Conservation (phyloP, 441 rosid species). For the Flueggea neowawraea region DNA sequence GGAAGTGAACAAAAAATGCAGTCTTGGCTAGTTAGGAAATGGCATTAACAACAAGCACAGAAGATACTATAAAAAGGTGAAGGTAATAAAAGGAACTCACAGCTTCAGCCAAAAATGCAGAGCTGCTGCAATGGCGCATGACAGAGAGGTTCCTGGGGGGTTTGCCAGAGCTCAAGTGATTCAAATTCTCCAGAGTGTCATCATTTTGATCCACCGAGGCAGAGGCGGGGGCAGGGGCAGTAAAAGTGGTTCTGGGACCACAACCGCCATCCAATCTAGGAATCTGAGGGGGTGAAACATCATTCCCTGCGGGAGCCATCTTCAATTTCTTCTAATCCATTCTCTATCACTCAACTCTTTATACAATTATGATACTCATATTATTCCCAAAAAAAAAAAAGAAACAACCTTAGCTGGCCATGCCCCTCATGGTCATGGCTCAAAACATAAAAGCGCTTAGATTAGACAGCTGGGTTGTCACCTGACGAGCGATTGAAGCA, state of each 20-base stretch:
- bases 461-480: too few relatives aligned
- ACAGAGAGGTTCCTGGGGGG: conserved; percentile 74
- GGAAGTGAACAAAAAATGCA: too few relatives aligned
- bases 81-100: conserved; percentile 38
- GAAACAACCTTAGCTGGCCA: too few relatives aligned
- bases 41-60: not conserved
- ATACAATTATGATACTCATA: too few relatives aligned
- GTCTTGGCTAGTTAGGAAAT: too few relatives aligned
- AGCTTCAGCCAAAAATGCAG: conserved; percentile 62
- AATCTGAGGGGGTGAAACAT: conserved; percentile 46
- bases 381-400: too few relatives aligned
- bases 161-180: conserved; percentile 36
- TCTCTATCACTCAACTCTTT: too few relatives aligned
- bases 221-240: not conserved
- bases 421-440: too few relatives aligned
- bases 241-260: conserved; percentile 5
- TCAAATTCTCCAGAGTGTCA: conserved; percentile 26
- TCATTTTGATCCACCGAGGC: conserved; percentile 35
- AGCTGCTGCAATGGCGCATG: conserved; percentile 77
- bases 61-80: not conserved
- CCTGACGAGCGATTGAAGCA: too few relatives aligned
- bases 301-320: conserved; percentile 30
- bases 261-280: conserved; percentile 27
- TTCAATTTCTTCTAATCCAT: too few relatives aligned
- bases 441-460: too few relatives aligned